Percentiles rank a stretch among this genome's conserved stretches.
Evolutionary conservation across 495 filamentous ascomycete genomes (phyloP).

Genomic region (Penicillium manginii): DNA sequence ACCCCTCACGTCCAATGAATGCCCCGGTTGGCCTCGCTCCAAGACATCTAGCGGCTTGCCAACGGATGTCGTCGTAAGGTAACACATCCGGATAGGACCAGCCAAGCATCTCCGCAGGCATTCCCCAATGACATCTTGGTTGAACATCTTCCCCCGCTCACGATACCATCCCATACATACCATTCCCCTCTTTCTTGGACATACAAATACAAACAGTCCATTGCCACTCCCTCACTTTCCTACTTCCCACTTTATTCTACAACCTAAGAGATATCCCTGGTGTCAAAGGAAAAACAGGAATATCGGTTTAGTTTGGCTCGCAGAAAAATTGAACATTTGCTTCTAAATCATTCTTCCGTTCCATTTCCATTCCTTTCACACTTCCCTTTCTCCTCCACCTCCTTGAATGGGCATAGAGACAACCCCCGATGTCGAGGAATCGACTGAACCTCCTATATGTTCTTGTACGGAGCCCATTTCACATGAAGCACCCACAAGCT

Average conservation of each 20-base stretch:
- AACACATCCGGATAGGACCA: conserved; percentile 9
- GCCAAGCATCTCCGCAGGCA: conserved; percentile 20
- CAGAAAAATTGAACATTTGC: neutral
- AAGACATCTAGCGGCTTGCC: conserved; percentile 15
- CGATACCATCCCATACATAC: conserved; percentile 3
- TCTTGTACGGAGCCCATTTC: conserved; percentile 30
- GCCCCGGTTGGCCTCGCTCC: neutral
- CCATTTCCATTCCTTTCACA: neutral
- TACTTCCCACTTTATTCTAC: neutral
- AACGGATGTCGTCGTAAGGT: conserved; percentile 15
- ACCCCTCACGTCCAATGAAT: conserved; percentile 12
- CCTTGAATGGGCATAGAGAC: conserved; percentile 50
- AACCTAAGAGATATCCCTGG: neutral
- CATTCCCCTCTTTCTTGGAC: conserved; percentile 14
- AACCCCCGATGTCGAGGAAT: conserved; percentile 47
- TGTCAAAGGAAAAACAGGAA: neutral
- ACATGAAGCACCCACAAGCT: conserved; percentile 24
- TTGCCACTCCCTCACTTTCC: neutral
- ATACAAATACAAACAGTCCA: conserved; percentile 1
- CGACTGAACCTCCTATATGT: conserved; percentile 52
- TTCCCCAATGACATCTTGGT: conserved; percentile 26
- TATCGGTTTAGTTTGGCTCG: neutral
- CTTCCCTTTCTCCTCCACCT: conserved; percentile 12
- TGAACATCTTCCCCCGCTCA: conserved; percentile 8
- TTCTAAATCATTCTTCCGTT: neutral